Conservation (phyloP, 805 yeast genomes). For the Debaryomyces hansenii region DNA sequence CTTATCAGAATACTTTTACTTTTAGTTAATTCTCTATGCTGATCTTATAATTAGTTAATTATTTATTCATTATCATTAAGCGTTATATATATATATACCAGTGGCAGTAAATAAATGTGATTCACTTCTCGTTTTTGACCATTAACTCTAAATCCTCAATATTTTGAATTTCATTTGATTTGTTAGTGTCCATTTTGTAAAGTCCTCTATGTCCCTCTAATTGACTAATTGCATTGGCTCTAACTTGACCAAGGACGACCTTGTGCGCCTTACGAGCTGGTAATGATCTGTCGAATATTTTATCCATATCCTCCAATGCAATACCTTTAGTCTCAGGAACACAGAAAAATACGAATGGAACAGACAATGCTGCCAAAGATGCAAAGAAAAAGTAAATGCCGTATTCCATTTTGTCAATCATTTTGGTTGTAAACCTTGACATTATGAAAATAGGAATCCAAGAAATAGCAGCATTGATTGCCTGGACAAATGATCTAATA, state of each 20-base stretch:
- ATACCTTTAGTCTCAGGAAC: constrained; percentile 41
- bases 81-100: background rate
- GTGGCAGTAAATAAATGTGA: background rate
- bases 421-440: constrained; percentile 47
- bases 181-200: constrained; percentile 21
- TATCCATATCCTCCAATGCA: constrained; percentile 33
- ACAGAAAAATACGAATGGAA: constrained; percentile 28
- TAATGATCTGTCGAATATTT: constrained; percentile 25
- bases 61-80: background rate
- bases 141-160: constrained; percentile 10
- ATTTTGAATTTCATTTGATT: constrained; percentile 17
- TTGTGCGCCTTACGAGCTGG: constrained; percentile 32
- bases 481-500: constrained; percentile 43
- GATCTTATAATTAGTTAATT: background rate
- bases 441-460: constrained; percentile 54
- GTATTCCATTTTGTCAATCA: constrained; percentile 43
- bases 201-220: constrained; percentile 5
- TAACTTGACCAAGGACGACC: constrained; percentile 19
- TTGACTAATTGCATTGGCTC: background rate
- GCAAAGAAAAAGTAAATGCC: constrained; percentile 48
- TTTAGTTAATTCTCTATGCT: too few species aligned
- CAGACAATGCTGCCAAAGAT: constrained; percentile 23
- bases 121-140: background rate
- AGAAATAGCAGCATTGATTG: constrained; percentile 44
- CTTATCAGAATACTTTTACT: too few species aligned